phyloP scores from a whole-genome alignment of 1,284 basidiomycete species.

The Ustilago tritici region DNA sequence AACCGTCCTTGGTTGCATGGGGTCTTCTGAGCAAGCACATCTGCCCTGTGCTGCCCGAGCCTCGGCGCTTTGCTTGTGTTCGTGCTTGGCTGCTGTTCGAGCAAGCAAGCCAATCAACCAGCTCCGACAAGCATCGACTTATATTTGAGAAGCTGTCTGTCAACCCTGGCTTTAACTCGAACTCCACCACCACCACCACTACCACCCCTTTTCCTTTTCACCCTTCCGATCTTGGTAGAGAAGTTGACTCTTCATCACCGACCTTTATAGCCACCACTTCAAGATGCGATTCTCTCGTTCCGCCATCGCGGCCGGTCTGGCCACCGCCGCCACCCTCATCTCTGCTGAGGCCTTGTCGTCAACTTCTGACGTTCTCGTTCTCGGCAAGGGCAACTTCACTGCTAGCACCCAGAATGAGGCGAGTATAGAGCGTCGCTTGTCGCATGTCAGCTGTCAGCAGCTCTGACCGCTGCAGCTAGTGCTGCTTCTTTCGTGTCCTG shows the following conservation, averaged over 20 bases:
- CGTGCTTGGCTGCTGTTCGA: background rate
- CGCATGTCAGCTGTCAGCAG: background rate
- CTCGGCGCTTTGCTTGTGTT: constrained; percentile 2
- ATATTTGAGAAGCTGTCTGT: constrained; percentile 5
- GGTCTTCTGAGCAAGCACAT: constrained; percentile 1
- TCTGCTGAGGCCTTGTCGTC: constrained; percentile 73
- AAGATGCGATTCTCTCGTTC: constrained; percentile 55
- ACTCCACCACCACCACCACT: constrained; percentile 2
- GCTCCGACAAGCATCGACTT: background rate
- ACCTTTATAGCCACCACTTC: background rate
- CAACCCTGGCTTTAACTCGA: background rate
- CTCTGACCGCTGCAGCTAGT: background rate
- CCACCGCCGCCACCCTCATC: constrained; percentile 65
- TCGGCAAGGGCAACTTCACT: constrained; percentile 81
- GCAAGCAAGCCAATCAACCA: background rate
- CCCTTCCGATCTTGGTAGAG: constrained; percentile 14
- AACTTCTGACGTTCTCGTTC: constrained; percentile 82
- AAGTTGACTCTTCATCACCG: constrained; percentile 15
- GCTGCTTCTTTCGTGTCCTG: background rate
- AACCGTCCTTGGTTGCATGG: constrained; percentile 2
- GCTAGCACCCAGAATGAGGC: constrained; percentile 75
- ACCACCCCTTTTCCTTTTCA: background rate
- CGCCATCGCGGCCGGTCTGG: constrained; percentile 54
- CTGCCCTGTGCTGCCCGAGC: constrained; percentile 6
- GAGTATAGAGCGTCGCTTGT: constrained; percentile 6